phyloP scores from a whole-genome alignment of 2,329 filamentous ascomycete species.

The Sodiomyces alkalinus region DNA sequence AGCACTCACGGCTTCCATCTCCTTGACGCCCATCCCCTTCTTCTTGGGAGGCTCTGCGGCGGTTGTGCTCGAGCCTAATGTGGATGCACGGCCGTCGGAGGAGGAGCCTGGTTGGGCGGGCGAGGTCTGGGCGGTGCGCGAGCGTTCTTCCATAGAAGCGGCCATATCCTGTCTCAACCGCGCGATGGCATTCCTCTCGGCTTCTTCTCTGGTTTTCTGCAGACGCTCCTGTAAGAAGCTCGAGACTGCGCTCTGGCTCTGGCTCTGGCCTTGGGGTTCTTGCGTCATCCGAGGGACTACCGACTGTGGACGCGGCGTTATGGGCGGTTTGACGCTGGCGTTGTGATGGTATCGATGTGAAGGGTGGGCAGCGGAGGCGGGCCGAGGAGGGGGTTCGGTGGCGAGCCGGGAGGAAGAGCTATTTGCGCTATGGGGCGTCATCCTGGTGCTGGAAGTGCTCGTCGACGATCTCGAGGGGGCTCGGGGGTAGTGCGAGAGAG shows the following conservation, averaged over 20 bases:
- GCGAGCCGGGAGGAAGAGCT: constrained; percentile 25
- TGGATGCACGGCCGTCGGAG: no score
- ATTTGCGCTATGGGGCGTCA: constrained; percentile 24
- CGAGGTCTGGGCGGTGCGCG: constrained; percentile 20
- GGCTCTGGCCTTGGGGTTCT: constrained; percentile 13
- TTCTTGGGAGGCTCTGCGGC: constrained; percentile 25
- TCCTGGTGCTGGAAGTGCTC: constrained; percentile 4
- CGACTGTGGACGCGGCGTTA: constrained; percentile 22
- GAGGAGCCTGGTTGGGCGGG: constrained; percentile 21
- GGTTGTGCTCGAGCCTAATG: no score
- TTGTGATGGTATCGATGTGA: constrained; percentile 25
- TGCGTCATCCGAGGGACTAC: background rate
- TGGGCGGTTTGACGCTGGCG: constrained; percentile 17
- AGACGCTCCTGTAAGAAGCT: constrained; percentile 39
- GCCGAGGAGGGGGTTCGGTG: constrained; percentile 20
- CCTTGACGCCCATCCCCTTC: constrained; percentile 46
- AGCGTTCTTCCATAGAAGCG: constrained; percentile 20
- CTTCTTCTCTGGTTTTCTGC: constrained; percentile 32
- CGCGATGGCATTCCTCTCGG: constrained; percentile 23
- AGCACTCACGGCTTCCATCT: constrained; percentile 46
- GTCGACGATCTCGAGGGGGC: constrained; percentile 30
- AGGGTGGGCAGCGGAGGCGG: constrained; percentile 17
- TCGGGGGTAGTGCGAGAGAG: constrained; percentile 17
- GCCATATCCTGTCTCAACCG: constrained; percentile 21
- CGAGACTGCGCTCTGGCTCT: constrained; percentile 28